Percentiles rank a stretch among this genome's conserved stretches.
Conservation (phyloP, 305 asterid genomes). For the Fraxinus baroniana region DNA sequence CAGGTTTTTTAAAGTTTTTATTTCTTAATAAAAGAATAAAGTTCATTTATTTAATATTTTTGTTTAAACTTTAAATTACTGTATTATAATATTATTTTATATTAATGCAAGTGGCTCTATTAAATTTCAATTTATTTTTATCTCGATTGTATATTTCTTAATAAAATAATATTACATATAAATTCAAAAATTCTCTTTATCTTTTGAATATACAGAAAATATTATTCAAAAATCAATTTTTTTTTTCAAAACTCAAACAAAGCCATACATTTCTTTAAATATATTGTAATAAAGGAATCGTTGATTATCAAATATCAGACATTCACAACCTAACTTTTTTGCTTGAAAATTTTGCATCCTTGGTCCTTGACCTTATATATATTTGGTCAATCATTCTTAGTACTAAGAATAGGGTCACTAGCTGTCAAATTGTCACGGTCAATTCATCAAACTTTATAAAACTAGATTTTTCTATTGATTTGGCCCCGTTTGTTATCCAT, state of each 20-base stretch:
- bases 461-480: not conserved
- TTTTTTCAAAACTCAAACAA: no score
- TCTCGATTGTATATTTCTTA: no score
- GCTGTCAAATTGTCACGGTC: not conserved
- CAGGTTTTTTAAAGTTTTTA: not conserved
- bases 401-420: not conserved
- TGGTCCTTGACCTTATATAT: not conserved
- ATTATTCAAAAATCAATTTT: no score
- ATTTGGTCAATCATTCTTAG: not conserved
- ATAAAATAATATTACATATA: no score
- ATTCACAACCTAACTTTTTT: not conserved
- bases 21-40: not conserved
- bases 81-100: no score
- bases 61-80: not conserved
- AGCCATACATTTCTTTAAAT: no score
- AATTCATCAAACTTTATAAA: not conserved
- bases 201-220: no score
- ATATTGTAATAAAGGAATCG: not conserved
- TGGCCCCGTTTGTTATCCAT: not conserved
- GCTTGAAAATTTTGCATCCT: not conserved
- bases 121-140: no score
- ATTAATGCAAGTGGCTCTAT: not conserved
- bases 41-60: no score
- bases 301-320: not conserved
- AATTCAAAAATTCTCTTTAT: no score